Conservation (phyloP, 2,329 filamentous ascomycete genomes). For the Phialophora macrospora region DNA sequence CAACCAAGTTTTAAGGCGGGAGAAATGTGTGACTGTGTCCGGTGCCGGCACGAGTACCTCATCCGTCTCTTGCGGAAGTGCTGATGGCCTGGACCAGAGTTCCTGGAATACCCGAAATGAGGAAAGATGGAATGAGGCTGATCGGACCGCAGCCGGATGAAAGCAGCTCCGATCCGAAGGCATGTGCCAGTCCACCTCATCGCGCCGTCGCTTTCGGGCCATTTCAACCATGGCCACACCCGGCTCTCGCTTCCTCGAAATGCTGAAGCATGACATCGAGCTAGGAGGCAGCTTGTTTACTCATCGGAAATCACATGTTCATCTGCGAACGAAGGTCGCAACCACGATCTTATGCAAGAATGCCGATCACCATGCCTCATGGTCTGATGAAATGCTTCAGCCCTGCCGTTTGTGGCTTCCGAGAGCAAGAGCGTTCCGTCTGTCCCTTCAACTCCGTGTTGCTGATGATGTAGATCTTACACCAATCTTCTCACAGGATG, state of each 20-base stretch:
- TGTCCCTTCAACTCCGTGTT: slow-evolving; percentile 22
- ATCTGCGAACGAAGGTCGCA: slow-evolving; percentile 14
- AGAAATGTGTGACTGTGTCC: background rate
- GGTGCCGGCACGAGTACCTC: background rate
- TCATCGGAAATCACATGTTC: slow-evolving; percentile 21
- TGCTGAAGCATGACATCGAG: slow-evolving; percentile 19
- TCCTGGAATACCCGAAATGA: slow-evolving; percentile 3
- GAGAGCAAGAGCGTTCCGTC: slow-evolving; percentile 22
- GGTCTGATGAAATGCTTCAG: slow-evolving; percentile 5
- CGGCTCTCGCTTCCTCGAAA: background rate
- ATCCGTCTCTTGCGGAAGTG: background rate
- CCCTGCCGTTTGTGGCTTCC: slow-evolving; percentile 23
- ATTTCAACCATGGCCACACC: background rate
- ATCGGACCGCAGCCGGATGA: slow-evolving; percentile 1
- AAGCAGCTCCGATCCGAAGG: background rate
- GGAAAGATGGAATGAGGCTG: background rate
- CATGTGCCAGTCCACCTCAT: background rate
- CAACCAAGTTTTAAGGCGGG: background rate
- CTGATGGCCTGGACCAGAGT: background rate
- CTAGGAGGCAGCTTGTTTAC: slow-evolving; percentile 18
- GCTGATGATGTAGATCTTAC: slow-evolving; percentile 23
- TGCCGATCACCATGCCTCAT: slow-evolving; percentile 10
- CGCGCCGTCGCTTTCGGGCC: background rate
- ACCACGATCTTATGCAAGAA: slow-evolving; percentile 14
- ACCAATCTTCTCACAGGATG: background rate